Evolutionary conservation across 2,329 filamentous ascomycete species (phyloP), one percentile per base, ranked within the genome.

Genomic region (Fusarium sp.): DNA sequence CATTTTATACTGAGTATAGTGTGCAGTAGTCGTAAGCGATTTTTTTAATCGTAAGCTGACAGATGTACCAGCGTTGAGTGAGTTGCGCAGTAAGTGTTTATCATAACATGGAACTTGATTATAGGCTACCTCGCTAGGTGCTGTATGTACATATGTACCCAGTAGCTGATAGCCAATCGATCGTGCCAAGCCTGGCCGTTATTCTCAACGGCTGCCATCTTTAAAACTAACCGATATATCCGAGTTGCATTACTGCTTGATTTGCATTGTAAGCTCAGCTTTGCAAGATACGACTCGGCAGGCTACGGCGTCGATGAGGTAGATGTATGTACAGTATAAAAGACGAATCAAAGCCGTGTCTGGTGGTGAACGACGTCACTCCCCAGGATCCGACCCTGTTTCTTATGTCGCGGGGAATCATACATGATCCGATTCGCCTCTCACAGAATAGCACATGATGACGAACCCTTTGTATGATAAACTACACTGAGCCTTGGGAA

Each of bases 331-430:
- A 39, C 7, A 13, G 19, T 25, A 36, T 7, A 27, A 15, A 17
- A 57, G 32, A 27, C 31, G 31, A 41, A 23, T 53, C 17, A 29
- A 36, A 38, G 27, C 19, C 21, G 52, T 37, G 47, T 11, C 13
- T 44, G 39, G 45, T 46, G 31, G 39, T 58, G 57, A 39, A 45
- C 67, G 67, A 69, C 67, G 67, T 69, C 67, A 69, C 67, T 54
- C 33, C 45, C 23, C 65, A 45, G 63, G 67, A 64, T 66, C 51
- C 50, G 35, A 63, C 57, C 67, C 58, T 63, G 66, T 69, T 69
- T 69, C 48, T 50, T 53, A 23, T 50, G 37, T 59, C 66, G 54
- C 48, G 51, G 64, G 66, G 66, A 51, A 52, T 46, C 37, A 52
- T 55, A 39, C 32, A 65, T 63, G 35, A 44, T 42, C 63, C 60